Conservation (phyloP, 345 rosid species). For the Odontarrhena argentea region DNA sequence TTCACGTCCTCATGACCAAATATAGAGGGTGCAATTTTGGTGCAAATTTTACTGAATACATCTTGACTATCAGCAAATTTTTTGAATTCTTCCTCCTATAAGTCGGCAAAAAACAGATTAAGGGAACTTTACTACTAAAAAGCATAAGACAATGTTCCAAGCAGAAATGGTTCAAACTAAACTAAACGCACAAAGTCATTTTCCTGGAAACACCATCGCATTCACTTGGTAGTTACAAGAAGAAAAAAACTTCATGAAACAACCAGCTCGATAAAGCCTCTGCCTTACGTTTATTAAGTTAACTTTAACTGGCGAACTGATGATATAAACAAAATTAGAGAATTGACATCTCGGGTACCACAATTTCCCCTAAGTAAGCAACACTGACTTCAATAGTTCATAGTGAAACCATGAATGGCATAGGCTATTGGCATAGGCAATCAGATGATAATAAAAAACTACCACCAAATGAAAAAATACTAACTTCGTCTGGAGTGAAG, state of each 20-base stretch:
- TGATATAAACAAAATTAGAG: background rate
- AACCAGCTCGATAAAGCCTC: background rate
- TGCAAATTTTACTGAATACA: slow-evolving; percentile 60
- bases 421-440: background rate
- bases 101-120: slow-evolving; percentile 6
- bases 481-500: slow-evolving; percentile 84
- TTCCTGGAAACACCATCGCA: slow-evolving; percentile 1
- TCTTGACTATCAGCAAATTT: slow-evolving; percentile 68
- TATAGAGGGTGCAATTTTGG: slow-evolving; percentile 91
- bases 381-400: background rate
- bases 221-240: background rate
- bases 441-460: background rate
- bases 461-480: slow-evolving; percentile 10
- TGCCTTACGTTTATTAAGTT: background rate
- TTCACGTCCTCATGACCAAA: slow-evolving; percentile 91
- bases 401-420: background rate
- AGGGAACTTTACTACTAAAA: slow-evolving; percentile 15
- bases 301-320: background rate
- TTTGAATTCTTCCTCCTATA: slow-evolving; percentile 89
- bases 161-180: background rate
- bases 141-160: background rate
- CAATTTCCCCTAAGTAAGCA: background rate
- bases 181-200: background rate
- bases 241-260: background rate
- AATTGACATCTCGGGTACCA: background rate